These are phyloP conservation scores for Entoloma clypeatum DNA, from an alignment of 1,284 basidiomycete genomes.

Conservation along the genomic window DNA sequence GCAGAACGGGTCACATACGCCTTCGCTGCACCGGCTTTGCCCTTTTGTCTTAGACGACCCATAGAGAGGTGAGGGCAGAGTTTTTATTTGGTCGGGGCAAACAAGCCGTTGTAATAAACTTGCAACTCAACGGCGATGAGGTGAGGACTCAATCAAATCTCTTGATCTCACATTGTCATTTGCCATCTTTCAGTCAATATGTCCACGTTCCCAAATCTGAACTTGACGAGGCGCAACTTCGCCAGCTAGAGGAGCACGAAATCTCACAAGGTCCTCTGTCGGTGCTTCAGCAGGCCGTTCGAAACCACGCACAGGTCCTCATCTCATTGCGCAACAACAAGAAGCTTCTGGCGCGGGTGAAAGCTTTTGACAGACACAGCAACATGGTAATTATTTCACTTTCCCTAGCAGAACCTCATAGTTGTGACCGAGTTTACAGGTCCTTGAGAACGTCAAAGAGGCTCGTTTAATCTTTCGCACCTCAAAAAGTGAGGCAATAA, in stretches of 20 bases:
- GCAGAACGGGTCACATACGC: slow-evolving; percentile 91
- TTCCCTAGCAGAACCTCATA: background rate
- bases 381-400: slow-evolving; percentile 80
- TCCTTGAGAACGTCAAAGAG: slow-evolving; percentile 97
- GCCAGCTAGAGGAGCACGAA: slow-evolving; percentile 95
- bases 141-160: slow-evolving; percentile 13
- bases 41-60: slow-evolving; percentile 88
- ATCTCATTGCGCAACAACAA: slow-evolving; percentile 99
- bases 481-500: background rate
- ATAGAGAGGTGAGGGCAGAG: slow-evolving; percentile 43
- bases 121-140: slow-evolving; percentile 17
- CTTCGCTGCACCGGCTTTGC: slow-evolving; percentile 92
- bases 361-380: slow-evolving; percentile 98
- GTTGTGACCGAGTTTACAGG: slow-evolving; percentile 41
- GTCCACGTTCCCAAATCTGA: slow-evolving; percentile 96
- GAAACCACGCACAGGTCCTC: slow-evolving; percentile 97
- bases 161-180: slow-evolving; percentile 9
- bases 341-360: slow-evolving; percentile 95
- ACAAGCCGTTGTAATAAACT: slow-evolving; percentile 21
- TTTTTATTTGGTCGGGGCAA: slow-evolving; percentile 33
- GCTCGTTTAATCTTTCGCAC: slow-evolving; percentile 35
- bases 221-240: slow-evolving; percentile 94
- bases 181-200: slow-evolving; percentile 72
- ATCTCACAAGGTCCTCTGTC: slow-evolving; percentile 96
- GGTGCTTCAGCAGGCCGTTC: slow-evolving; percentile 96